Base-by-base conservation (phyloP, 1,139 yeast genomes). In the Scheffersomyces quercinus region DNA sequence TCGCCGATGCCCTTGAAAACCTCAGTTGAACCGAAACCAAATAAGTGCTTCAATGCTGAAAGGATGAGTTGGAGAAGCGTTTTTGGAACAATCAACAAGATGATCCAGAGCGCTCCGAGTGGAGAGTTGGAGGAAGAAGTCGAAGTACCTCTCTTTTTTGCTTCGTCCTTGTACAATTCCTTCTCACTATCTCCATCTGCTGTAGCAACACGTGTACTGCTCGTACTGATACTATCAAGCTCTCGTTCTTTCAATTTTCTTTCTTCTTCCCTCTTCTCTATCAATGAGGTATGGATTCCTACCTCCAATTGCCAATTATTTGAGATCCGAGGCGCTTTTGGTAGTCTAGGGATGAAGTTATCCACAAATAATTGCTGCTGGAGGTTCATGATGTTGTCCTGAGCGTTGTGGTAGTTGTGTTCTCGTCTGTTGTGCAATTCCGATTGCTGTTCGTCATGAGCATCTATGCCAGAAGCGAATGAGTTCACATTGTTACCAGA, bases 31-130 rank as follows among this genome's bases (percentile, higher is more conserved):
- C 52, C 59, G 42, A 46, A 59, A 30, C 57, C 73, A 61, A 61
- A 70, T 13, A 78, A 47, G 32, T 63, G 49, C 40, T 37, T 40
- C 28, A 69, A 61, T 5, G 77, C 53, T 6, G 77, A 65, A 44
- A 69, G 54, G 12, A 73, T 48, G 36, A 69, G 37, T 36, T 59
- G 61, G 30, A 73, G 53, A 1, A 80, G 42, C 2, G 75, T 56
- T 50, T 64, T 70, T 2, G 85, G 85, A 24, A 80, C 60, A 20
- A 79, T 51, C 52, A 79, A 59, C 9, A 80, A 51, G 7, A 79
- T 58, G 41, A 78, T 63, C 67, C 81, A 67, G 28, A 77, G 53
- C 2, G 75, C 35, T 14, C 35, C 35, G 15, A 31, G 35, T 10
- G 35, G 35, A 31, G 35, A 31, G 12, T 15, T 14, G 12, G 20